Conservation (phyloP, 1,139 yeast genomes). For the Ogataea hybrid region DNA sequence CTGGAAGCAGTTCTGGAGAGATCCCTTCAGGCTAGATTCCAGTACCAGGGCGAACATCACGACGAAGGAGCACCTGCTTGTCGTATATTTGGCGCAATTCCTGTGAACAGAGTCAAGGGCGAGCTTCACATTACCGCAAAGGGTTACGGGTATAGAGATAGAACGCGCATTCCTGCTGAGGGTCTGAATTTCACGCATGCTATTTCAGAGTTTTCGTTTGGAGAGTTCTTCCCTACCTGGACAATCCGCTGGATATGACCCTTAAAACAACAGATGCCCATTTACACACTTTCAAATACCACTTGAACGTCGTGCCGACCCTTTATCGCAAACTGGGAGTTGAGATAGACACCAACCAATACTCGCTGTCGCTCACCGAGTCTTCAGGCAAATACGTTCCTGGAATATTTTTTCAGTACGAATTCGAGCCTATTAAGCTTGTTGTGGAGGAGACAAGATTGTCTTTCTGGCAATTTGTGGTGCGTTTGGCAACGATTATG, state of each 20-base stretch:
- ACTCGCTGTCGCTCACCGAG: conserved; percentile 62
- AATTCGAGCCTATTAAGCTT: conserved; percentile 83
- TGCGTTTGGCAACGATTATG: conserved; percentile 74
- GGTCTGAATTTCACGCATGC: conserved; percentile 78
- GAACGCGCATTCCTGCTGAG: conserved; percentile 45
- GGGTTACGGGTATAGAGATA: conserved; percentile 58
- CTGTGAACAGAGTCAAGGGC: conserved; percentile 84
- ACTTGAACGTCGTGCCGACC: conserved; percentile 82
- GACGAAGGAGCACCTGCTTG: conserved; percentile 73
- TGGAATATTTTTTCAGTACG: conserved; percentile 81
- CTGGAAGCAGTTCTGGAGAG: conserved; percentile 64
- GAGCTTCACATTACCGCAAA: conserved; percentile 81
- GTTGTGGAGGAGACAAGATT: conserved; percentile 67
- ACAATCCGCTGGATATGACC: conserved; percentile 82
- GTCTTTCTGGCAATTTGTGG: conserved; percentile 73
- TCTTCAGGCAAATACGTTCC: conserved; percentile 46
- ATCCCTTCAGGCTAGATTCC: conserved; percentile 62
- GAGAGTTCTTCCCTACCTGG: conserved; percentile 84
- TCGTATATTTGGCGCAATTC: conserved; percentile 81
- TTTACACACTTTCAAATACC: conserved; percentile 54
- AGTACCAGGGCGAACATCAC: conserved; percentile 38
- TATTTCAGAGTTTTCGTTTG: conserved; percentile 85
- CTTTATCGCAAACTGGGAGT: conserved; percentile 69
- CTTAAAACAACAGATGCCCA: conserved; percentile 50
- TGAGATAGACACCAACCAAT: conserved; percentile 78